Evolutionary conservation across 805 yeast species (phyloP), one percentile per base, ranked within the genome.

Genomic region (Phaffomyces opuntiae): DNA sequence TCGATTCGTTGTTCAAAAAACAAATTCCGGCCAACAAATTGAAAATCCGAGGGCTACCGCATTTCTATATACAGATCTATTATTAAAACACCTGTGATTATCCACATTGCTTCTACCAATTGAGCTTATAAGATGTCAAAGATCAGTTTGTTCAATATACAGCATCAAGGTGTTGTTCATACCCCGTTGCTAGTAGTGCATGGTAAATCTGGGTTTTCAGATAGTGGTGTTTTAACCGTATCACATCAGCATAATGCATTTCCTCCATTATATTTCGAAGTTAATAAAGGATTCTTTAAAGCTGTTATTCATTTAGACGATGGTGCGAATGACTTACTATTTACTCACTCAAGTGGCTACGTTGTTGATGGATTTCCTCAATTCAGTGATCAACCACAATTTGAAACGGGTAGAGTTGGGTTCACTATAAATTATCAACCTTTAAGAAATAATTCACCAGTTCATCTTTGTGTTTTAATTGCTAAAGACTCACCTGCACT

Each of bases 391-490:
- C 40, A 8, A 9, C 50, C 14, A 31, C 40, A 8, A 21, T 44
- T 32, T 40, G 43, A 14, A 9, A 11, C 54, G 1, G 39, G 41
- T 3, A 24, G 39, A 2, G 45, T 55, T 17, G 45, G 59, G 0
- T 47, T 77, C 19, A 59, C 54, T 0, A 59, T 83, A 38, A 64
- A 64, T 43, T 83, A 80, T 59, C 61, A 69, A 1, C 89, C 88
- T 0, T 57, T 84, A 26, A 55, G 69, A 3, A 75, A 78, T 45
- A 79, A 84, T 54, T 85, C 85, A 40, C 93, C 93, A 0, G 66
- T 90, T n/a, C 93, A 90, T 62, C 63, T 90, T 41, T 88, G 93
- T 58, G 60, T 89, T 9, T 60, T 91, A 13, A 64, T 88, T 3
- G 97, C 87, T 3, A 73, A 68, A 44, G 98, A 90, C 58, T 85